Evolutionary conservation across 129 eudicot genomes (phyloP), one percentile per base, ranked within the genome.

Genomic region (Gnaphalium uliginosum): DNA sequence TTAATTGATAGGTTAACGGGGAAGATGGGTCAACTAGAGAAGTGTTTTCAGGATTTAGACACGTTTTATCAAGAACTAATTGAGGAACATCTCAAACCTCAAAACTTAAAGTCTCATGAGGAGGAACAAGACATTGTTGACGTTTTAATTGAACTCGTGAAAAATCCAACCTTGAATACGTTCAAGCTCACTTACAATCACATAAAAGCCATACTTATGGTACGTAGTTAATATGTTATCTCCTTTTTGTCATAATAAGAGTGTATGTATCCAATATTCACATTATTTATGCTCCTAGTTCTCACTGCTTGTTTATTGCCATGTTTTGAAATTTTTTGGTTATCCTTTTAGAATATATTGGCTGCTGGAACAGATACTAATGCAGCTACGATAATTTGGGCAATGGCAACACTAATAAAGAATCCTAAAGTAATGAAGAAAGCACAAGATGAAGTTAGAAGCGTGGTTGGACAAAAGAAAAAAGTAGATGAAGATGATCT

Each of bases 141-240:
- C 27, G 54, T 81, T 19, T 76, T 85, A 22, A 78, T 85, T 56
- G 72, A 72, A 41, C 57, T 81, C 30, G 37, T 25, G 51, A 75
- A 65, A 4, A 73, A 78, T 3, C 11, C 58, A 32, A 29, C 24
- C 66, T 60, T 25, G 33, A 23, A 24, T 60, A 32, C 79, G 1
- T 27, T 81, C 29, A 59, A 81, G 11, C 65, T 85, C 63, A 76
- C 86, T 39, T 54, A 73, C 19, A 83, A 78, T 41, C 80, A 78
- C 76, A 81, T 85, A 27, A 85, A 85, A 75, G 88, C 73, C 3
- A 29, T 78, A 11, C 77, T 83, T 30, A 71, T 56, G 76, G 76
- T 71, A 71, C 8, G 57, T 4, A n/a, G n/a, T n/a, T n/a, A 50
- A 9, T 50, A 50, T 50, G 7, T 35, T 35, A 7, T 35, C 6